These are phyloP conservation scores for Amyloporia xantha DNA, from an alignment of 768 basidiomycete species.

Conservation along the genomic window DNA sequence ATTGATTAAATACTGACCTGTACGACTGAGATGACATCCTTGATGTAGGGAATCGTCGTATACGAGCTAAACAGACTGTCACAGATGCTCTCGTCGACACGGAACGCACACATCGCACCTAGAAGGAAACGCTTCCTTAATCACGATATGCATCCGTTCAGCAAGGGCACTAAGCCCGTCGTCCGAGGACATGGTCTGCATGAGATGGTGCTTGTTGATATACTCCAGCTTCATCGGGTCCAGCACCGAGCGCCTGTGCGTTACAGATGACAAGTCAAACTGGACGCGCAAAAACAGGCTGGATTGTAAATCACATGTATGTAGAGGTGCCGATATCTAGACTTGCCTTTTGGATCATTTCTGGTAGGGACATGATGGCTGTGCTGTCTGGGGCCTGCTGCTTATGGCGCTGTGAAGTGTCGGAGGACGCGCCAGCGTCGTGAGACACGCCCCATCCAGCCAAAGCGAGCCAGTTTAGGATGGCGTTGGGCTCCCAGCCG, in stretches of 20 bases:
- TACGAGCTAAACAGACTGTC: conserved; percentile 28
- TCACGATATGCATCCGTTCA: conserved; percentile 40
- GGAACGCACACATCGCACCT: conserved; percentile 37
- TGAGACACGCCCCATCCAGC: conserved; percentile 84
- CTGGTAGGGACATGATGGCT: conserved; percentile 47
- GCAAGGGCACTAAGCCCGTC: conserved; percentile 50
- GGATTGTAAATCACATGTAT: not conserved
- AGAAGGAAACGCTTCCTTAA: conserved; percentile 52
- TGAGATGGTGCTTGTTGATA: conserved; percentile 83
- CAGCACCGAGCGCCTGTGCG: conserved; percentile 78
- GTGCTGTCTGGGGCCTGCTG: conserved; percentile 59
- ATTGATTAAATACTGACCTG: conserved; percentile 37
- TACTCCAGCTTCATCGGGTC: conserved; percentile 77
- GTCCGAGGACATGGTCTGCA: conserved; percentile 43
- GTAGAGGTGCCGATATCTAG: not conserved
- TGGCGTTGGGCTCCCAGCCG: conserved; percentile 86
- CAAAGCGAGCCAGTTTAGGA: conserved; percentile 90
- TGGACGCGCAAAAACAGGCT: conserved; percentile 28
- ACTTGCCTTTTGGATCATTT: conserved; percentile 63
- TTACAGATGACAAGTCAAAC: conserved; percentile 75
- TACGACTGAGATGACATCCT: conserved; percentile 52
- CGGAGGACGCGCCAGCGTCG: conserved; percentile 8
- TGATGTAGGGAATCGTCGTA: conserved; percentile 52
- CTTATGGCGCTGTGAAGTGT: too few relatives aligned
- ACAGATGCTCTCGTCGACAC: not conserved